Base-by-base conservation (phyloP, 2,329 filamentous ascomycete genomes). In the Dactylellina parvicollis region DNA sequence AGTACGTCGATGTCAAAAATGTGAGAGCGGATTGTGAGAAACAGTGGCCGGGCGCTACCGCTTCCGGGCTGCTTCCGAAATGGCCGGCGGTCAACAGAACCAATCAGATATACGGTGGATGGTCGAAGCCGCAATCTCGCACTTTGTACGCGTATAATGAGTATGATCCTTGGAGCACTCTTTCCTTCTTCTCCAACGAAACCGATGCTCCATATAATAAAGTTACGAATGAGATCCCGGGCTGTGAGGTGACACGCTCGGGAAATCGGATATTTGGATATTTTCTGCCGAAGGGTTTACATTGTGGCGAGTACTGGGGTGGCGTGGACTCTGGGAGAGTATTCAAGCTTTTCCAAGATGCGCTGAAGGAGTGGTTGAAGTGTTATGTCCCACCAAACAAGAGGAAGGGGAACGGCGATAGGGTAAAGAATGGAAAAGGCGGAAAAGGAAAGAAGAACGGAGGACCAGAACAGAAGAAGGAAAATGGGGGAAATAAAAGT, bases 151-250 rank as follows among this genome's bases (percentile, higher is more conserved):
- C 56, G 0, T 82, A 80, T 22, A 83, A 84, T 3, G 81, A 85
- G 61, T 85, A 82, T 74, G 84, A 86, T 65, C 84, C 84, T 2
- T 86, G 84, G 85, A 79, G 83, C 18, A 82, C 83, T 0, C 78
- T 85, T 1, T 83, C 81, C 0, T 80, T 82, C 0, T 24, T 52
- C 20, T 82, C 81, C 1, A 79, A 76, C 0, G 82, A 84, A 66
- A 59, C 75, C 0, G 81, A 80, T 40, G 82, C 82, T 2, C 83
- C 83, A 10, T 5, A 75, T 2, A 77, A 83, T 14, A 74, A 74
- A 0, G 75, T 81, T 4, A 82, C 82, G 0, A 80, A 80, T 2
- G 75, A 81, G 0, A 80, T 84, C 14, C 84, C 84, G 0, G 75
- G 77, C 16, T 86, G 84, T 65, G 81, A 82, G 7, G 78, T 79